Evolutionary conservation across 148 eudicot genomes (phyloP).

Genomic region (Simmondsia chinensis): DNA sequence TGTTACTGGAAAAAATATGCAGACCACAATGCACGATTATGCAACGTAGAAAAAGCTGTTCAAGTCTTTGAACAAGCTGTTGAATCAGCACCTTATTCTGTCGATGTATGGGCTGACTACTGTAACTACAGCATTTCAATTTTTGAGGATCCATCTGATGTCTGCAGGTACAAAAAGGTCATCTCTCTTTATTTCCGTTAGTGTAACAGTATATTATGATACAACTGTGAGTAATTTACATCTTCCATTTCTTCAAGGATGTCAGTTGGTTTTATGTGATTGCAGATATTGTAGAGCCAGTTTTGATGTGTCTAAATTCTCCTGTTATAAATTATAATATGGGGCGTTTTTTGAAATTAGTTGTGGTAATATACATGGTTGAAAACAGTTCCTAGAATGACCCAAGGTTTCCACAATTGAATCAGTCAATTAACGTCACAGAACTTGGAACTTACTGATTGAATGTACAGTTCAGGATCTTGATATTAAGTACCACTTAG

Average conservation of each 20-base stretch:
- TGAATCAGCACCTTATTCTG: slow-evolving; percentile 42
- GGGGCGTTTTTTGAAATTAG: too few species aligned
- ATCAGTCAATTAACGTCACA: too few species aligned
- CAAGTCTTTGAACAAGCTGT: slow-evolving; percentile 59
- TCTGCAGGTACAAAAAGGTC: slow-evolving; percentile 49
- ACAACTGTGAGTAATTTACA: not conserved
- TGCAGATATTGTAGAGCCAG: too few species aligned
- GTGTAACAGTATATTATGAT: not conserved
- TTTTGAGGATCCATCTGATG: slow-evolving; percentile 57
- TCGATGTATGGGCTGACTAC: slow-evolving; percentile 81
- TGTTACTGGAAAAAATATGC: slow-evolving; percentile 86
- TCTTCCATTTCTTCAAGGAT: not conserved
- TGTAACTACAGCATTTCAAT: slow-evolving; percentile 51
- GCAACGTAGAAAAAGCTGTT: slow-evolving; percentile 43
- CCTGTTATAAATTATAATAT: too few species aligned
- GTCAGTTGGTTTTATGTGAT: too few species aligned
- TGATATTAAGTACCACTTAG: too few species aligned
- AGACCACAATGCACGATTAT: slow-evolving; percentile 50
- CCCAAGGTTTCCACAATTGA: too few species aligned
- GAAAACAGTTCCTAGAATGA: too few species aligned
- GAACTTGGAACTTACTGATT: too few species aligned
- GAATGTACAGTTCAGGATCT: too few species aligned
- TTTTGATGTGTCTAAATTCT: too few species aligned
- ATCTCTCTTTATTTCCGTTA: not conserved
- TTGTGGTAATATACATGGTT: too few species aligned